Conservation (phyloP, 2,329 filamentous ascomycete genomes). For the Fusarium algeriense region DNA sequence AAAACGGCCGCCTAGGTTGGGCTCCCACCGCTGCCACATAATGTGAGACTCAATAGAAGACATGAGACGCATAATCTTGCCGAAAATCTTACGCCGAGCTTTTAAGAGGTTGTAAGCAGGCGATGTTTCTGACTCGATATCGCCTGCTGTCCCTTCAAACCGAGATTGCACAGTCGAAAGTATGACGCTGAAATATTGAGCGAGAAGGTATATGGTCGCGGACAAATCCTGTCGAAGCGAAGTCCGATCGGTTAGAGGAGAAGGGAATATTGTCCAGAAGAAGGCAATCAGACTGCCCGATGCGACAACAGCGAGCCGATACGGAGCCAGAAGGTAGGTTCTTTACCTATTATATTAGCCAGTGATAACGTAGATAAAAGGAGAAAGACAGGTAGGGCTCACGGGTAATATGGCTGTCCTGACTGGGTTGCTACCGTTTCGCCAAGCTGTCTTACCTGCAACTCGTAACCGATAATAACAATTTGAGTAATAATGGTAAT, state of each 20-base stretch:
- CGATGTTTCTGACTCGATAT: neutral
- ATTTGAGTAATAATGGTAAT: neutral
- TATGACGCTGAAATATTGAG: neutral
- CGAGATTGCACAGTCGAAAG: neutral
- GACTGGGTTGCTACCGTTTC: neutral
- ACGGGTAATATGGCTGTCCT: neutral
- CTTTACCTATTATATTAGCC: neutral
- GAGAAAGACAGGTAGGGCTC: neutral
- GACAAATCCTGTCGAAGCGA: neutral
- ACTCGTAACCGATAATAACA: neutral
- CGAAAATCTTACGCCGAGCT: neutral
- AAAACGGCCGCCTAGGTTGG: neutral
- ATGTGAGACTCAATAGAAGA: neutral
- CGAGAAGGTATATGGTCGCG: neutral
- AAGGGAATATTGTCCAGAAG: neutral
- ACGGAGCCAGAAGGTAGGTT: neutral
- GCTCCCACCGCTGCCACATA: neutral
- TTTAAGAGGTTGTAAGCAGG: neutral
- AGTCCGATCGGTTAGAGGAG: neutral
- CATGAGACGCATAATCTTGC: neutral
- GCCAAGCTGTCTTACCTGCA: neutral
- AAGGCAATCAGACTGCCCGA: neutral
- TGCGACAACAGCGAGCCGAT: neutral
- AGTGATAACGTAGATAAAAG: neutral
- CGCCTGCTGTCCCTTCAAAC: neutral